Conservation (phyloP, 345 rosid genomes). For the Acer negundo region DNA sequence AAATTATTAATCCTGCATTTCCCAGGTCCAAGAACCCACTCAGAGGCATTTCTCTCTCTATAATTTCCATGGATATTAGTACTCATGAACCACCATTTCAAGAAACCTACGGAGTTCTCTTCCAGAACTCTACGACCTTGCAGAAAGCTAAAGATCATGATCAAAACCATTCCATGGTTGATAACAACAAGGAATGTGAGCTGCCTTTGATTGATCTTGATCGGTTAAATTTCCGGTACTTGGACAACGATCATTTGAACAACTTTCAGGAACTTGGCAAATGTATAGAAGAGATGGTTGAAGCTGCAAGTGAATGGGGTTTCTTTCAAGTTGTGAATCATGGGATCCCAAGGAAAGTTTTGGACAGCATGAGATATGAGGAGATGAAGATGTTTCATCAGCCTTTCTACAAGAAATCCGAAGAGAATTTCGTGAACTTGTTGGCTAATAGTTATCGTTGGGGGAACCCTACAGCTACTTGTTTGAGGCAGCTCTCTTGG, state of each 20-base stretch:
- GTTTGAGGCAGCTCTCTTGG: constrained; percentile 56
- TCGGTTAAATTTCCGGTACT: constrained; percentile 12
- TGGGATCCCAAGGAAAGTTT: constrained; percentile 46
- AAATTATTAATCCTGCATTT: background rate
- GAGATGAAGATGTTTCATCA: constrained; percentile 47
- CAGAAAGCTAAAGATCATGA: background rate
- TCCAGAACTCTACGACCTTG: background rate
- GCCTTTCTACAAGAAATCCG: constrained; percentile 47
- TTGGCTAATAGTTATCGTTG: constrained; percentile 54
- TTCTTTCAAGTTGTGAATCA: constrained; percentile 77
- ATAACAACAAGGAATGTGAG: constrained; percentile 27
- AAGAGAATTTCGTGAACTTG: constrained; percentile 33
- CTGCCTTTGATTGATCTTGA: constrained; percentile 62
- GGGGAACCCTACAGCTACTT: constrained; percentile 76
- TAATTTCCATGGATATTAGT: constrained; percentile 18
- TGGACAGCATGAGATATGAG: constrained; percentile 44
- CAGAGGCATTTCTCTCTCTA: background rate
- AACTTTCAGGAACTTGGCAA: constrained; percentile 16
- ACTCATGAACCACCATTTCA: constrained; percentile 34
- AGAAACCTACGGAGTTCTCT: constrained; percentile 30
- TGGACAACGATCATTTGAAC: constrained; percentile 20
- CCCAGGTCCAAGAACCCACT: constrained; percentile 6
- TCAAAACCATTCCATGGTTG: background rate
- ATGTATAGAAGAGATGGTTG: constrained; percentile 44
- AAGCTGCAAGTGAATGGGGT: constrained; percentile 69